Conservation (phyloP, 805 yeast species). For the Sugiyamaella marilandica region DNA sequence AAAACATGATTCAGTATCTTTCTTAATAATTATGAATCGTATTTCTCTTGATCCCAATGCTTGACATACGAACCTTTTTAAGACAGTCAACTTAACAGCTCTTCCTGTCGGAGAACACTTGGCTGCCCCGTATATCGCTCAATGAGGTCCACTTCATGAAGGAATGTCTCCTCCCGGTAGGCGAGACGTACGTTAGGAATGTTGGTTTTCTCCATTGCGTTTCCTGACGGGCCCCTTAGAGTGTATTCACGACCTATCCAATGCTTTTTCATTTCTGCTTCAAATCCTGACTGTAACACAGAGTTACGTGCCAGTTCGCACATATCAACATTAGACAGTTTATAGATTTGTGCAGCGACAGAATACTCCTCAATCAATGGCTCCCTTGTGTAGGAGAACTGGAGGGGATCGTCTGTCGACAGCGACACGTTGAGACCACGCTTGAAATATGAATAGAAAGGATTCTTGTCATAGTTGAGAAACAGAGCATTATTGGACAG, state of each 20-base stretch:
- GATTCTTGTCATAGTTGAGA: conserved; percentile 94
- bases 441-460: conserved; percentile 84
- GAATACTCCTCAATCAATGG: conserved; percentile 97
- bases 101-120: conserved; percentile 4
- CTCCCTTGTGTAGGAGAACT: conserved; percentile 93
- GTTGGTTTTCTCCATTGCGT: conserved; percentile 88
- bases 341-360: conserved; percentile 96
- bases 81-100: background rate
- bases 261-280: conserved; percentile 74
- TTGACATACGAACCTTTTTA: background rate
- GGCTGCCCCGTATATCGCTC: conserved; percentile 26
- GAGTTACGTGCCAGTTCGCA: conserved; percentile 94
- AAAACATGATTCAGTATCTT: too few species aligned
- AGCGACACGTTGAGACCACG: conserved; percentile 91
- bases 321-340: conserved; percentile 91
- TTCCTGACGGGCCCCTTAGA: conserved; percentile 64
- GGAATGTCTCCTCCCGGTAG: conserved; percentile 81
- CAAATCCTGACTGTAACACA: conserved; percentile 92
- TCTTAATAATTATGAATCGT: too few species aligned
- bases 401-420: conserved; percentile 96
- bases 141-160: conserved; percentile 51
- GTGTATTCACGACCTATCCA: conserved; percentile 74
- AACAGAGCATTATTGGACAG: conserved; percentile 93
- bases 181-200: conserved; percentile 86
- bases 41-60: too few species aligned